Conservation (phyloP, 805 yeast genomes). For the Citeromyces matritensis region DNA sequence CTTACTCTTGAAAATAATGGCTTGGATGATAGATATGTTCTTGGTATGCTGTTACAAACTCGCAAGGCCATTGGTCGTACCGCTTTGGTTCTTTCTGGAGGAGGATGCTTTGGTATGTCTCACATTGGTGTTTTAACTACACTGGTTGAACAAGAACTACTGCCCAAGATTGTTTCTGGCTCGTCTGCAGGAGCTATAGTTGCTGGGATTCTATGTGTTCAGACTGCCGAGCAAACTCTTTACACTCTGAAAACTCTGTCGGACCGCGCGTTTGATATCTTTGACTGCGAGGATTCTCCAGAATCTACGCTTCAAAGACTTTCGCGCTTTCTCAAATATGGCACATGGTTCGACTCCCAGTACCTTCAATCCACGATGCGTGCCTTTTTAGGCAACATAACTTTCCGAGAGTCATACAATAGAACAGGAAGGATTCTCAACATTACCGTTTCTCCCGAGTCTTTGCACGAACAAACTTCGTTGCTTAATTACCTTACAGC, state of each 20-base stretch:
- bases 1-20: conserved; percentile 21
- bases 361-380: conserved; percentile 63
- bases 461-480: conserved; percentile 82
- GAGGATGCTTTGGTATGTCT: conserved; percentile 84
- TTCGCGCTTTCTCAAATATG: conserved; percentile 60
- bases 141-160: conserved; percentile 51
- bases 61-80: conserved; percentile 88
- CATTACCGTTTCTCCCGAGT: conserved; percentile 86
- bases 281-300: conserved; percentile 30
- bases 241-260: conserved; percentile 46
- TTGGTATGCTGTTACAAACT: conserved; percentile 75
- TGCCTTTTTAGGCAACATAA: conserved; percentile 71
- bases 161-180: conserved; percentile 86
- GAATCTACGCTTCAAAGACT: conserved; percentile 36
- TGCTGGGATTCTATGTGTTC: conserved; percentile 77
- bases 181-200: conserved; percentile 94
- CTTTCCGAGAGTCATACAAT: conserved; percentile 89
- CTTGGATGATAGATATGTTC: conserved; percentile 51
- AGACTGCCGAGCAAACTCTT: conserved; percentile 55
- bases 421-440: conserved; percentile 88
- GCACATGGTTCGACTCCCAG: conserved; percentile 76
- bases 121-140: conserved; percentile 88
- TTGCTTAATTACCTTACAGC: conserved; percentile 68
- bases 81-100: conserved; percentile 90
- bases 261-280: conserved; percentile 36